A percentile compares a stretch with the other conserved stretches of the same genome.
Evolutionary conservation across 768 basidiomycete genomes (phyloP).

Genomic region (Mycena chlorophos): DNA sequence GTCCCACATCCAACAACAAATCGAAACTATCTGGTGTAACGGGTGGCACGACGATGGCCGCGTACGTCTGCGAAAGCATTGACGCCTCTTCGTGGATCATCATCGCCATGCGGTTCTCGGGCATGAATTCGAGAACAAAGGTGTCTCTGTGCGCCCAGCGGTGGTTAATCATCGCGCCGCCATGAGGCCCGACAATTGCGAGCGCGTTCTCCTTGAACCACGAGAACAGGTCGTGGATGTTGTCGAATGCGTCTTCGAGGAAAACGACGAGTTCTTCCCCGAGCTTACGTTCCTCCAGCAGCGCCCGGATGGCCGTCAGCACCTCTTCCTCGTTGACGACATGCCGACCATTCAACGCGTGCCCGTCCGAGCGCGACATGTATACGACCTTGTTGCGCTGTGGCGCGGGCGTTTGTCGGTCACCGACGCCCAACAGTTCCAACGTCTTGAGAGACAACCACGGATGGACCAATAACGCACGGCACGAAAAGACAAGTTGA

Average conservation of each 20-base stretch:
- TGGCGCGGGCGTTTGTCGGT: background rate
- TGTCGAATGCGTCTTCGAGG: constrained; percentile 1
- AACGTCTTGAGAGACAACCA: constrained; percentile 17
- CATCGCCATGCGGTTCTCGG: constrained; percentile 7
- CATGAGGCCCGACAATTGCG: constrained; percentile 16
- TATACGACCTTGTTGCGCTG: constrained; percentile 20
- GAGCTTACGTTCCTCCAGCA: constrained; percentile 8
- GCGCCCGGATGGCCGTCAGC: background rate
- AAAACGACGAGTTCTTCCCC: constrained; percentile 22
- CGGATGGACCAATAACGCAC: constrained; percentile 14
- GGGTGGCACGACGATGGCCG: constrained; percentile 14
- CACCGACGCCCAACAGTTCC: constrained; percentile 2
- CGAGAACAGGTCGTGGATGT: constrained; percentile 5
- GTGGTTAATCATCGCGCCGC: constrained; percentile 21
- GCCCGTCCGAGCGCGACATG: constrained; percentile 20
- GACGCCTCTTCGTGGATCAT: constrained; percentile 21
- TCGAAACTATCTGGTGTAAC: background rate
- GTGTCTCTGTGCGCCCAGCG: constrained; percentile 15
- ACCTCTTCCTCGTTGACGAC: constrained; percentile 15
- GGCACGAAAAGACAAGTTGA: constrained; percentile 14
- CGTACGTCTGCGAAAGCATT: constrained; percentile 15
- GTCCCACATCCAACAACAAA: constrained; percentile 11
- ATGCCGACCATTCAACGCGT: constrained; percentile 9
- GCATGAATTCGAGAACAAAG: constrained; percentile 16
- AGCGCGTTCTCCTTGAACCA: constrained; percentile 13